A percentile compares a stretch with the other conserved stretches of the same genome.
Conservation (phyloP, 1,284 basidiomycete genomes). For the Sphagnurus paluster region DNA sequence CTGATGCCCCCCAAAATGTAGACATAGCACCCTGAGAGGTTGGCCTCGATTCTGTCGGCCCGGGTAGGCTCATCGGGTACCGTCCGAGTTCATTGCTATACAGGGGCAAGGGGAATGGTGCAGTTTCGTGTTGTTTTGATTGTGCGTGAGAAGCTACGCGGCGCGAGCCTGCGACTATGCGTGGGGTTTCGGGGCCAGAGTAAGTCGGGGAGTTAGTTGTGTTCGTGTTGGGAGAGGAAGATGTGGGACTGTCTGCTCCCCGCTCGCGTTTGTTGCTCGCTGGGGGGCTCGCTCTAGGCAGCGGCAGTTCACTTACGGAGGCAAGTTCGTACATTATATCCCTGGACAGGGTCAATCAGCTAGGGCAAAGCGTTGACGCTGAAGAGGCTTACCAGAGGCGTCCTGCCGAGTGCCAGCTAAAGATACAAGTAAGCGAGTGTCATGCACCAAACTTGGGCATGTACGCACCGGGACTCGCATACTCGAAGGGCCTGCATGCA, state of each 20-base stretch:
- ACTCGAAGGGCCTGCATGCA: constrained; percentile 59
- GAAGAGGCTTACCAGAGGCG: constrained; percentile 37
- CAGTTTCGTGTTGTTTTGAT: neutral
- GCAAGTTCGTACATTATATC: constrained; percentile 40
- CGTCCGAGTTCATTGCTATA: constrained; percentile 61
- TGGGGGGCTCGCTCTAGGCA: constrained; percentile 41
- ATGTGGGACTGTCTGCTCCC: constrained; percentile 48
- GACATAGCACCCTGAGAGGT: neutral
- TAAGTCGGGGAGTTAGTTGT: constrained; percentile 7
- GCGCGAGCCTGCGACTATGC: constrained; percentile 30
- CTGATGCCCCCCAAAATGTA: neutral
- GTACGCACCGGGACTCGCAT: constrained; percentile 34
- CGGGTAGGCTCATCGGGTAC: constrained; percentile 40
- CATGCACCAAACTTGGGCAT: neutral
- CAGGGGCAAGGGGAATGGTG: constrained; percentile 43
- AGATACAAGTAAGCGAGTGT: neutral
- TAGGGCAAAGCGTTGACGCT: neutral
- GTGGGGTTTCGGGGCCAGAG: constrained; percentile 17
- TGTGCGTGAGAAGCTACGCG: constrained; percentile 23
- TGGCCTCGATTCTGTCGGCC: neutral
- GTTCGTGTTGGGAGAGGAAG: constrained; percentile 2
- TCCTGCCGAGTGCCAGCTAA: constrained; percentile 34
- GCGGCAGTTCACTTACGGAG: constrained; percentile 31
- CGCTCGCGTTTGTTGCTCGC: constrained; percentile 60
- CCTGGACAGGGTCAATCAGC: constrained; percentile 20